Base-by-base conservation (phyloP, 805 yeast genomes). In the Saccharomyces kudriavzevii region DNA sequence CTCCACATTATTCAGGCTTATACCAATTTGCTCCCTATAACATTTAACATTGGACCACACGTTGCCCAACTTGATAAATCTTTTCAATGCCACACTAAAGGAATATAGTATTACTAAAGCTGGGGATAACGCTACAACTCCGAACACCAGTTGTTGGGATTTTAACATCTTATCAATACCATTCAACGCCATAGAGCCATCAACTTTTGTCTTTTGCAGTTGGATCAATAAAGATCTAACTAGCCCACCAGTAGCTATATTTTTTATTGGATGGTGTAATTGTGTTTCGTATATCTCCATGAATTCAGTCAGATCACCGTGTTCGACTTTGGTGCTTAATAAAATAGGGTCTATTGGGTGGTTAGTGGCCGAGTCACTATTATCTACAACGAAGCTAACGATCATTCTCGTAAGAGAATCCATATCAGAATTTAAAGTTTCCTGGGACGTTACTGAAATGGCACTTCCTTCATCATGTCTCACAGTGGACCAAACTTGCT, bases 131-230 rank as follows among this genome's bases (percentile, higher is more conserved):
- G 97, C 96, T 26, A 94, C 87, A 24, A 89, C 74, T 0, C 96
- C 97, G 72, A 92, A 89, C n/a, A 94, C 94, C 52, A 92, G 78
- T 67, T 94, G 96, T 71, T 92, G 99, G 50, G 94, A 85, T 68
- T 89, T 86, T 47, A 94, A 77, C 59, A 92, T 74, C 65, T 87
- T 85, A 70, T 94, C 98, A 57, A 94, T 91, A 8, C 98, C 98
- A 60, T 79, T 81, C 56, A 92, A 79, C 0, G 97, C 98, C 4
- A 90, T 74, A 40, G 87, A 90, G 8, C 96, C 96, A 67, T 92
- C 99, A 5, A 94, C 97, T 70, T 92, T 92, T 11, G 96, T 85
- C 70, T 94, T 92, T 68, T 92, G 99, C n/a, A 94, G 75, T 69
- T 94, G 98, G 57, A 92, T 91, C 63, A 94, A 72, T 48, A 94